These are phyloP conservation scores for Sophora flavescens DNA, from an alignment of 306 rosid genomes.

Conservation along the genomic window DNA sequence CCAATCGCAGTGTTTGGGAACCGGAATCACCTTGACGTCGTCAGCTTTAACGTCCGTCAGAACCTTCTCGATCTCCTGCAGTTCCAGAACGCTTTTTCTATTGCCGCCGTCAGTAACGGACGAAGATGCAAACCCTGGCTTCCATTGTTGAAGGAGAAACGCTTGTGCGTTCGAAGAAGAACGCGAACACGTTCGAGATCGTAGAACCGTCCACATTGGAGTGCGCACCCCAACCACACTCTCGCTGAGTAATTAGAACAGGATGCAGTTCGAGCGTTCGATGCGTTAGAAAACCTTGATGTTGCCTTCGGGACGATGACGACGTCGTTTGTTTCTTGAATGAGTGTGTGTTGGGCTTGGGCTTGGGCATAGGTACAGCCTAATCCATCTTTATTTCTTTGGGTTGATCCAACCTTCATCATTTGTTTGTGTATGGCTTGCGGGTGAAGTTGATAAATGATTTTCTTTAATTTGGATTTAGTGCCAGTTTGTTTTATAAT, in stretches of 20 bases:
- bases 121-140: slow-evolving; percentile 50
- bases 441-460: too few relatives aligned
- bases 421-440: too few relatives aligned
- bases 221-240: background rate
- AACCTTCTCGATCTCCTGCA: slow-evolving; percentile 82
- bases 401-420: too few relatives aligned
- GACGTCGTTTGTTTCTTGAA: background rate
- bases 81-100: slow-evolving; percentile 57
- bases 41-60: slow-evolving; percentile 85
- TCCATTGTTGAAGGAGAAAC: slow-evolving; percentile 56
- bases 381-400: too few relatives aligned
- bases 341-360: background rate
- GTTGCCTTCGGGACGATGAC: background rate
- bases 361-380: too few relatives aligned
- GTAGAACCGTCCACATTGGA: slow-evolving; percentile 61
- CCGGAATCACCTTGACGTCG: slow-evolving; percentile 77
- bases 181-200: slow-evolving; percentile 39
- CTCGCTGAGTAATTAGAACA: background rate
- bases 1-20: slow-evolving; percentile 65
- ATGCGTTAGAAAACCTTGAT: background rate
- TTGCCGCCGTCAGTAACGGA: slow-evolving; percentile 21
- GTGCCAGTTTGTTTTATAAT: too few relatives aligned
- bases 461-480: too few relatives aligned
- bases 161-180: slow-evolving; percentile 19
- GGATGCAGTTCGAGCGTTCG: background rate